These are phyloP conservation scores for Euphrasia arctica DNA, from an alignment of 305 asterid species.

Conservation along the genomic window DNA sequence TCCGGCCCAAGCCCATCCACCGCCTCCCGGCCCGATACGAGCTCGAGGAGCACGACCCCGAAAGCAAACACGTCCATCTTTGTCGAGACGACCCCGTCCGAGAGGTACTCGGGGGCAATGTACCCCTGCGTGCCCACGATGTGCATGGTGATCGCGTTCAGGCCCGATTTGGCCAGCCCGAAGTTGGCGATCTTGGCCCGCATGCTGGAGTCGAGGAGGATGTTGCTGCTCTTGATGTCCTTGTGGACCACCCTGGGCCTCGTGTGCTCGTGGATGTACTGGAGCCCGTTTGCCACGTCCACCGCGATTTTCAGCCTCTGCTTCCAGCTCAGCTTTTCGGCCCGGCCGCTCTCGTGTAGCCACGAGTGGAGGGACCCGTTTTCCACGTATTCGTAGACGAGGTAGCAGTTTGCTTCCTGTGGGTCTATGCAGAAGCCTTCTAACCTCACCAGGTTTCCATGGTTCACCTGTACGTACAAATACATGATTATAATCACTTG, in stretches of 20 bases:
- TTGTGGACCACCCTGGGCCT: slow-evolving; percentile 89
- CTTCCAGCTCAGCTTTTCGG: slow-evolving; percentile 63
- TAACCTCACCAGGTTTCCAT: slow-evolving; percentile 86
- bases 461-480: slow-evolving; percentile 60
- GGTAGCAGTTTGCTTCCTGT: slow-evolving; percentile 76
- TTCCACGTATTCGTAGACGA: slow-evolving; percentile 80
- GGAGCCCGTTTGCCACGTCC: slow-evolving; percentile 89
- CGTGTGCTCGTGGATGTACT: slow-evolving; percentile 94
- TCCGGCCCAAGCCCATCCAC: slow-evolving; percentile 52
- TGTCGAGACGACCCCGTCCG: slow-evolving; percentile 75
- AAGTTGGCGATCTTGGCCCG: slow-evolving; percentile 91
- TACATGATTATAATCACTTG: too few species aligned
- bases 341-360: slow-evolving; percentile 52
- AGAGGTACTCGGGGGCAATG: slow-evolving; percentile 75
- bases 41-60: slow-evolving; percentile 90
- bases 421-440: slow-evolving; percentile 92
- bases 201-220: slow-evolving; percentile 77
- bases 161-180: slow-evolving; percentile 79
- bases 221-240: slow-evolving; percentile 90
- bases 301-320: slow-evolving; percentile 63
- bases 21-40: slow-evolving; percentile 65
- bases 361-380: slow-evolving; percentile 78
- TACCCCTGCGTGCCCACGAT: slow-evolving; percentile 94
- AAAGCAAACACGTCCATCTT: slow-evolving; percentile 84
- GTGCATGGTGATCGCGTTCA: slow-evolving; percentile 95